Evolutionary conservation across 202 grass and related monocot species (phyloP).

Genomic region (Zoysia matrella): DNA sequence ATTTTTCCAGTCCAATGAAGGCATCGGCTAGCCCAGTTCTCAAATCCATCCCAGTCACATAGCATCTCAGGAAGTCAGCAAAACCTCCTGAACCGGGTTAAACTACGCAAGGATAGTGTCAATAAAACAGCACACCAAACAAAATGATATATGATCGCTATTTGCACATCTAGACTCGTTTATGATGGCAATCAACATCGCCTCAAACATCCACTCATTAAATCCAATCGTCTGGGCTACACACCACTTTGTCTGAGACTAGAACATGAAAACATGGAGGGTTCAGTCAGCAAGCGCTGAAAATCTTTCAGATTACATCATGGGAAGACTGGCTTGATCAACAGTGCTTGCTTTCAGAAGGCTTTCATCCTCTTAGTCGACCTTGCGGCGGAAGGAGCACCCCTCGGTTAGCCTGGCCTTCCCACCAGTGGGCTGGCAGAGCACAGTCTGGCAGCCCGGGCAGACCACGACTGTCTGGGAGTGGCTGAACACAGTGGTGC

Average conservation of each 20-base stretch:
- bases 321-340: background rate
- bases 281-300: conserved; percentile 23
- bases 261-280: conserved; percentile 39
- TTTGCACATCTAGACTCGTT: too few relatives aligned
- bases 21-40: background rate
- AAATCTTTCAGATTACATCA: conserved; percentile 41
- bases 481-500: conserved; percentile 82
- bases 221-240: background rate
- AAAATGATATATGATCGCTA: background rate
- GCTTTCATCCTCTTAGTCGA: conserved; percentile 40
- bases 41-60: background rate
- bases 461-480: conserved; percentile 74
- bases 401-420: conserved; percentile 72
- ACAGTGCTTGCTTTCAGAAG: background rate
- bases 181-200: background rate
- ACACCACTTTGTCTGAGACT: background rate
- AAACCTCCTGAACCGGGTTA: too few relatives aligned
- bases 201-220: background rate
- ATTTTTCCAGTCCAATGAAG: background rate
- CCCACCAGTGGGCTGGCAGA: conserved; percentile 74
- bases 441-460: conserved; percentile 60
- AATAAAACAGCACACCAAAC: background rate
- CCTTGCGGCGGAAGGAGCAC: conserved; percentile 72
- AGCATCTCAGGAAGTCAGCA: too few relatives aligned
- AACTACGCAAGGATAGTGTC: too few relatives aligned